Percentiles rank a stretch among this genome's conserved stretches.
Conservation (phyloP, 192 early-diverging fungal species). For the Umbelopsis sp. region DNA sequence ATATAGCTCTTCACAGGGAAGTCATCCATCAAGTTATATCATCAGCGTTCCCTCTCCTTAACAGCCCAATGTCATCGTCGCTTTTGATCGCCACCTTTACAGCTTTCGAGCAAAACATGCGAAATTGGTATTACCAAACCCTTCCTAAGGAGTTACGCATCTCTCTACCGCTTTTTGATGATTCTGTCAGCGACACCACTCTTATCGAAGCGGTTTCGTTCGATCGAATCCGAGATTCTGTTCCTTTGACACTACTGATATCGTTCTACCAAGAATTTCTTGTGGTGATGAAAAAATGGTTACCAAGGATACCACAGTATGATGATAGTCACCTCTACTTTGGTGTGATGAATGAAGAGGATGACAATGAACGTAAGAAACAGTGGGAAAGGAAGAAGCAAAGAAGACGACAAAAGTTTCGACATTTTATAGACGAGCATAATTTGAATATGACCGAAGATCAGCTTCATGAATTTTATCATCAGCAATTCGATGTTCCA, state of each 20-base stretch:
- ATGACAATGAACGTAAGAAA: background rate
- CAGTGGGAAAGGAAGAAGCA: background rate
- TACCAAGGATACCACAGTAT: conserved; percentile 12
- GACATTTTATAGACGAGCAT: background rate
- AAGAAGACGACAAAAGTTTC: background rate
- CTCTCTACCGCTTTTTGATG: conserved; percentile 13
- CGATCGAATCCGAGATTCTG: background rate
- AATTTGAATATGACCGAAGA: background rate
- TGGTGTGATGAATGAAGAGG: background rate
- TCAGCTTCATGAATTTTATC: background rate
- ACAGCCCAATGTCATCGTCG: background rate
- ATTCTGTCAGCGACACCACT: background rate
- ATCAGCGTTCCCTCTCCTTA: background rate
- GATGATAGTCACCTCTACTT: background rate
- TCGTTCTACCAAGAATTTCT: conserved; percentile 16
- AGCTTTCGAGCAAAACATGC: background rate
- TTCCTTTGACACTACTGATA: background rate
- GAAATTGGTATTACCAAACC: conserved; percentile 15
- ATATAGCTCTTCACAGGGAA: background rate
- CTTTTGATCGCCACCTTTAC: background rate
- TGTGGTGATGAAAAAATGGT: background rate
- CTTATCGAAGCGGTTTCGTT: background rate
- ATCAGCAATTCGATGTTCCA: background rate
- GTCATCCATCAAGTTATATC: background rate
- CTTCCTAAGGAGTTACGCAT: conserved; percentile 9